Percentiles rank a stretch among this genome's conserved stretches.
Conservation (phyloP, 2,329 filamentous ascomycete genomes). For the Periconia sp. region DNA sequence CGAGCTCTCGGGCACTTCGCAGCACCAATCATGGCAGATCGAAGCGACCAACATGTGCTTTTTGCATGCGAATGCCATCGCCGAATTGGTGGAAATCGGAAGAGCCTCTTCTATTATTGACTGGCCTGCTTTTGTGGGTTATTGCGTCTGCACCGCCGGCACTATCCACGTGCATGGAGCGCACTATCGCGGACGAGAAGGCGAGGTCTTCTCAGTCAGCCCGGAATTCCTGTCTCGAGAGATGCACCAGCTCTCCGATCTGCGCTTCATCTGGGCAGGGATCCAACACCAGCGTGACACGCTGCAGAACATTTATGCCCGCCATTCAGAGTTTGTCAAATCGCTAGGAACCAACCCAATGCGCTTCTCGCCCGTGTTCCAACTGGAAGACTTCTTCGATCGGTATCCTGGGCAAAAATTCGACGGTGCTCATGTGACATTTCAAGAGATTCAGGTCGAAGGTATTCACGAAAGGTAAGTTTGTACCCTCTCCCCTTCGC, state of each 20-base stretch:
- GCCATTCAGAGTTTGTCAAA: slow-evolving; percentile 80
- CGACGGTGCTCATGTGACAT: slow-evolving; percentile 72
- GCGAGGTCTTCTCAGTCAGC: slow-evolving; percentile 65
- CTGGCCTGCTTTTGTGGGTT: slow-evolving; percentile 85
- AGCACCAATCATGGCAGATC: slow-evolving; percentile 91
- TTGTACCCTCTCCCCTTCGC: not conserved
- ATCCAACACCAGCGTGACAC: slow-evolving; percentile 80
- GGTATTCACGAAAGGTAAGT: slow-evolving; percentile 59
- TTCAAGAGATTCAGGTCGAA: slow-evolving; percentile 67
- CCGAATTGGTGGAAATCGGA: slow-evolving; percentile 78
- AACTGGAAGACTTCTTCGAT: slow-evolving; percentile 86
- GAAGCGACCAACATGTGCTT: slow-evolving; percentile 87
- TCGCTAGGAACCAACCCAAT: slow-evolving; percentile 68
- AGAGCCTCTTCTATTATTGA: slow-evolving; percentile 74
- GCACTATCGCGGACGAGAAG: slow-evolving; percentile 69
- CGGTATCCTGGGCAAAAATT: slow-evolving; percentile 73
- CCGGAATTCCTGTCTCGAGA: slow-evolving; percentile 73
- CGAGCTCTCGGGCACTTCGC: slow-evolving; percentile 76
- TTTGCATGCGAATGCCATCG: slow-evolving; percentile 83
- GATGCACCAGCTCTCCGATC: slow-evolving; percentile 76
- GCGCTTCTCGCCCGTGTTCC: slow-evolving; percentile 77
- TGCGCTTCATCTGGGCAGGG: slow-evolving; percentile 74
- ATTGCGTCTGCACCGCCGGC: slow-evolving; percentile 82
- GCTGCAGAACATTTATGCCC: slow-evolving; percentile 73
- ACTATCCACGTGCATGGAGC: slow-evolving; percentile 87